Evolutionary conservation across 257 asterid species (phyloP).

Genomic region (Plectranthus barbatus): DNA sequence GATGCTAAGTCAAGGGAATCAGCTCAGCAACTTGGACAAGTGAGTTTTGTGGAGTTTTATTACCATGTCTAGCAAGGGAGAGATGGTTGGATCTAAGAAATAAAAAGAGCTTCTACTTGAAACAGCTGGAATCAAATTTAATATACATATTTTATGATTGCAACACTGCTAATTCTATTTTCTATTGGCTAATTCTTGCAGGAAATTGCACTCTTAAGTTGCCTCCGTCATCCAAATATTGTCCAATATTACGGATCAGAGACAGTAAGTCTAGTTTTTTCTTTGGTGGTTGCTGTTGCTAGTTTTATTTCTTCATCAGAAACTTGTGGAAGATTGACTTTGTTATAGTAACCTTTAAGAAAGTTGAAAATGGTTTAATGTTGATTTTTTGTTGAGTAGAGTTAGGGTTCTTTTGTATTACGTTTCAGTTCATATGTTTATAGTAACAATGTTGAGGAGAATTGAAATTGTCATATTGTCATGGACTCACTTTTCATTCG

Average conservation of each 20-base stretch:
- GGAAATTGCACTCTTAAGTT: constrained; percentile 52
- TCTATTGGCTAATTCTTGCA: constrained; percentile 19
- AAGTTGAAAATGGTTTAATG: not conserved
- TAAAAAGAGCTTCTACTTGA: not conserved
- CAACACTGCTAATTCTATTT: not conserved
- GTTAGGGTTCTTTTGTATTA: not conserved
- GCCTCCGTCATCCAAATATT: constrained; percentile 57
- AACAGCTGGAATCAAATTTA: not conserved
- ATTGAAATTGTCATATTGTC: not conserved
- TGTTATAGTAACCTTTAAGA: not conserved
- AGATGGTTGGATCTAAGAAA: constrained; percentile 8
- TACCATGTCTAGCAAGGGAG: not conserved
- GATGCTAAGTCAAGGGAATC: constrained; percentile 48
- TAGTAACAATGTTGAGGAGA: not conserved
- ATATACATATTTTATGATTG: not conserved
- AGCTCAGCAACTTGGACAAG: constrained; percentile 52
- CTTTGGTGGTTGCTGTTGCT: constrained; percentile 5
- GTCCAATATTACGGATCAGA: constrained; percentile 66
- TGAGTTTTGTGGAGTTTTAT: constrained; percentile 13
- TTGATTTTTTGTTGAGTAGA: not conserved
- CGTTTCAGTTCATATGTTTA: not conserved
- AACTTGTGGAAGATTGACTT: not conserved
- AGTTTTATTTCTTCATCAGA: not conserved
- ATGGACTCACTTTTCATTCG: not conserved
- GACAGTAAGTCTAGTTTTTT: constrained; percentile 31